Evolutionary conservation across 1,284 basidiomycete species (phyloP), one percentile per base, ranked within the genome.

Genomic region (Sutorius eximius): DNA sequence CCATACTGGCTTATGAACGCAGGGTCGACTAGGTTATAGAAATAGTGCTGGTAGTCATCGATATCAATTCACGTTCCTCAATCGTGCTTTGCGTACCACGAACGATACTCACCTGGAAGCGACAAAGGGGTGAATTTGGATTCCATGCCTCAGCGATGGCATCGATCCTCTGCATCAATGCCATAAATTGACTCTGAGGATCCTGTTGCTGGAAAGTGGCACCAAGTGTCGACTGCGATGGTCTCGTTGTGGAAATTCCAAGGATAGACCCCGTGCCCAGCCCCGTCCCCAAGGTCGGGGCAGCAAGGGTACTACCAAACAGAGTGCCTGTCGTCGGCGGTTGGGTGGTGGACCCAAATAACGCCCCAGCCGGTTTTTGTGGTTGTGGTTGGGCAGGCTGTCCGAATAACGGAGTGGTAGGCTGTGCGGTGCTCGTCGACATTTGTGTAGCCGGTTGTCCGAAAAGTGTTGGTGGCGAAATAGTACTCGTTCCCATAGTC

Each of bases 11-110:
- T 77, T 3, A 89, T 81, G 61, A 88, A 82, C 3, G 77, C 77
- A 0, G 90, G 87, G 59, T 91, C 88, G 7, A 95, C 92, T 4
- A 92, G 77, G 64, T 95, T 95, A 70, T 94, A 94, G 67, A 93
- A 95, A 62, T 84, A 86, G 68, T 93, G 82, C 87, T 91, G 57
- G 16, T 27, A 44, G 37, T 20, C 9, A 29, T 42, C 11, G 6
- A n/a, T 13, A 24, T 64, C 32, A 65, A 45, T 33, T 30, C 6
- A 13, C 27, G 12, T 52, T 15, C 38, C 32, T 38, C 24, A 27
- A 27, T 12, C 20, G 15, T 16, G 24, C 29, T 20, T 16, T 2
- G n/a, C n/a, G 18, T 20, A 57, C n/a, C 58, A 49, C 49, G 20
- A 45, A 24, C 18, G 32, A 49, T 24, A 68, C 81, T 52, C 59